phyloP scores from a whole-genome alignment of 805 yeast species.

The Yamadazyma endophytica region DNA sequence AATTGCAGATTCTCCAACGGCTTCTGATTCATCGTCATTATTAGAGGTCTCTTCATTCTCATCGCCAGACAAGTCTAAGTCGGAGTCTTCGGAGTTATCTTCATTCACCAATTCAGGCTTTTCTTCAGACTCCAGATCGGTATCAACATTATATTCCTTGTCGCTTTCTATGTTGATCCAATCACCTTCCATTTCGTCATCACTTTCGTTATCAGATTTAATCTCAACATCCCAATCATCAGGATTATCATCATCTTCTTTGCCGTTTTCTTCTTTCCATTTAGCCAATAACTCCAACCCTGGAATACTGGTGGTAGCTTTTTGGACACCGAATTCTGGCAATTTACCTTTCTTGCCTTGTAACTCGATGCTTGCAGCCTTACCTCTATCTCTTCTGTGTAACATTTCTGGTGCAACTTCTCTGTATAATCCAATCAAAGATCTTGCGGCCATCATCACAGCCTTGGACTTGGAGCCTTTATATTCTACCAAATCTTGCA shows the following conservation, averaged over 20 bases:
- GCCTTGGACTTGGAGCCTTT: conserved; percentile 92
- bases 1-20: conserved; percentile 20
- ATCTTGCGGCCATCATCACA: conserved; percentile 91
- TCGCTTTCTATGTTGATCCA: conserved; percentile 89
- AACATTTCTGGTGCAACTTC: conserved; percentile 97
- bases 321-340: conserved; percentile 74
- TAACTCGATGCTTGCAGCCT: conserved; percentile 78
- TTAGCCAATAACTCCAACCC: conserved; percentile 87
- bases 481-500: conserved; percentile 88
- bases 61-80: conserved; percentile 21
- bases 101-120: conserved; percentile 26
- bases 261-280: conserved; percentile 69
- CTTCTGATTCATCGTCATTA: conserved; percentile 31
- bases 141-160: conserved; percentile 61
- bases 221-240: conserved; percentile 58
- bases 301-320: conserved; percentile 67
- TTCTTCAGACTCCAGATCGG: conserved; percentile 40
- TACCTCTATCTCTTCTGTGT: conserved; percentile 86
- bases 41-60: conserved; percentile 28
- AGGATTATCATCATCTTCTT: conserved; percentile 46
- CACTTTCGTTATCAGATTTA: conserved; percentile 28
- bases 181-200: conserved; percentile 69
- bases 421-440: conserved; percentile 79
- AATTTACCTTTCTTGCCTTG: conserved; percentile 45
- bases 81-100: conserved; percentile 15